These are phyloP conservation scores for Stachybotrys echinatus DNA, from an alignment of 2,329 filamentous ascomycete genomes.

Conservation along the genomic window DNA sequence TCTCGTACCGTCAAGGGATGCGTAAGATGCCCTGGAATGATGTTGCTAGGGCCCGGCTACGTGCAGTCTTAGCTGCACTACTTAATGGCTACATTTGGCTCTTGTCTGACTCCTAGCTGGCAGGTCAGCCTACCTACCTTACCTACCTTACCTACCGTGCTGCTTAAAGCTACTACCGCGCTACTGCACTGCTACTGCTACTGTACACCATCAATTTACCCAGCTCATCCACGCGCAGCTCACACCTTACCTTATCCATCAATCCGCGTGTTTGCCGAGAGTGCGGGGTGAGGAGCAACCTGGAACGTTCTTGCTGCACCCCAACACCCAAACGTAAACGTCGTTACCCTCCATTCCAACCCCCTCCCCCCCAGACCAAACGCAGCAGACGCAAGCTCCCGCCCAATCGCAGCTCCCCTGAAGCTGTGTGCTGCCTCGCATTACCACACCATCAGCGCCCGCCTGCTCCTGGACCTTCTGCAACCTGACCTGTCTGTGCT, in stretches of 20 bases:
- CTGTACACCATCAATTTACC: not conserved
- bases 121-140: not conserved
- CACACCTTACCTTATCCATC: not conserved
- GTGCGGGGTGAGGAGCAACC: conserved; percentile 7
- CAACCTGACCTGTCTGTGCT: conserved; percentile 1
- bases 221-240: too few relatives aligned
- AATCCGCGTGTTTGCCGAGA: conserved; percentile 1
- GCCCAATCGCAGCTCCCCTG: not conserved
- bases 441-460: not conserved
- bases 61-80: not conserved
- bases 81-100: not conserved
- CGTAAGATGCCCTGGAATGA: not conserved
- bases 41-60: not conserved
- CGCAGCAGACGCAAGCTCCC: not conserved
- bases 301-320: conserved; percentile 5
- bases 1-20: not conserved
- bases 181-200: not conserved
- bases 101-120: too few relatives aligned
- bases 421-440: not conserved
- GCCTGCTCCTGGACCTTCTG: not conserved
- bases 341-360: not conserved
- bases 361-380: not conserved
- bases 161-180: too few relatives aligned
- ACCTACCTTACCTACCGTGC: conserved; percentile 1
- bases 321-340: not conserved